Evolutionary conservation across 139 green algal genomes (phyloP).

Genomic region (Chlamydomonas applanata): DNA sequence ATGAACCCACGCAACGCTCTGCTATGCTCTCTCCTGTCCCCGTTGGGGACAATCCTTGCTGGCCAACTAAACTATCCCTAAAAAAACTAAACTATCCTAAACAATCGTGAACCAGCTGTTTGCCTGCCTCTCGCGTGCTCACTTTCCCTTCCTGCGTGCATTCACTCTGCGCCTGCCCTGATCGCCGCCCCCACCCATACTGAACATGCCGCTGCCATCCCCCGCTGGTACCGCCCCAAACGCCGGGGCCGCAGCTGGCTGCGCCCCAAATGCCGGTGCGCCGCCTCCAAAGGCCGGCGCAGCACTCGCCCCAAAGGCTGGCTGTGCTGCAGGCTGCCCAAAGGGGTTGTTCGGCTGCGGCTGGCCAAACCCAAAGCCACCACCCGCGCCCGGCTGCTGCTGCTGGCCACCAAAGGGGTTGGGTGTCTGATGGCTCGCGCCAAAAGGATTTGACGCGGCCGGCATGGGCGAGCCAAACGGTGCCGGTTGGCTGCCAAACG

Average conservation of each 20-base stretch:
- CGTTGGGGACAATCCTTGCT: too few species aligned
- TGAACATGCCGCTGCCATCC: conserved; percentile 3
- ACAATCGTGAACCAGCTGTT: too few species aligned
- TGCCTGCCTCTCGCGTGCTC: too few species aligned
- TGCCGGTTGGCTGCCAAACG: not conserved
- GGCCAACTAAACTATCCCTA: too few species aligned
- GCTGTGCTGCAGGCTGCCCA: not conserved
- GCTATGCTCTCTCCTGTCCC: too few species aligned
- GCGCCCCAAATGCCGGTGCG: not conserved
- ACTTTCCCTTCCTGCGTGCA: not conserved
- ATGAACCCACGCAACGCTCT: too few species aligned
- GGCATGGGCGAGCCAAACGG: not conserved
- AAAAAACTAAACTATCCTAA: too few species aligned
- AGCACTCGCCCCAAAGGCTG: not conserved
- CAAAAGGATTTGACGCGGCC: not conserved
- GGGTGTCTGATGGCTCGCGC: not conserved
- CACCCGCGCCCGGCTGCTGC: not conserved
- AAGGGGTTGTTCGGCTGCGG: not conserved
- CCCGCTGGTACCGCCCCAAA: not conserved
- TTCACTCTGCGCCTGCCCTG: conserved; percentile 2
- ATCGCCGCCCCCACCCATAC: not conserved
- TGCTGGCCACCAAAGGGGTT: conserved; percentile 5
- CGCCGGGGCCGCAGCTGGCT: not conserved
- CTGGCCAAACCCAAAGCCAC: not conserved
- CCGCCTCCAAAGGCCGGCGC: not conserved